Evolutionary conservation across 2,329 filamentous ascomycete species (phyloP).

Genomic region (Fusarium acutatum): DNA sequence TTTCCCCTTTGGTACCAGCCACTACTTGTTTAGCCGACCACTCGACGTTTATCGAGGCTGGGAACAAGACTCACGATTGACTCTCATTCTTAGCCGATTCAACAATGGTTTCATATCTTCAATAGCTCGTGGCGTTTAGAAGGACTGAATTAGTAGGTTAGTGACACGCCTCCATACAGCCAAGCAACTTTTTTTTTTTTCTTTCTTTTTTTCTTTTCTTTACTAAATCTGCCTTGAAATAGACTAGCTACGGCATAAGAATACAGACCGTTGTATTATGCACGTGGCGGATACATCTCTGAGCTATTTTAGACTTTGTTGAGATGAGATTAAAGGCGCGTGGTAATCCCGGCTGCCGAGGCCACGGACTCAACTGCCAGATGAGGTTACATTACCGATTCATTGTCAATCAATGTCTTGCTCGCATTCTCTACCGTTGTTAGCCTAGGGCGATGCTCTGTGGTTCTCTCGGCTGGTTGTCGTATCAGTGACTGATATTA

Average conservation of each 20-base stretch:
- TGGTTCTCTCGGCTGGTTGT: neutral
- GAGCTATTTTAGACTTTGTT: neutral
- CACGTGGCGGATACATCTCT: slow-evolving; percentile 14
- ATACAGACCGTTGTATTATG: neutral
- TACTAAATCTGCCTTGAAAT: neutral
- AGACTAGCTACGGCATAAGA: neutral
- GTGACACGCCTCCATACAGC: neutral
- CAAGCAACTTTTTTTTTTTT: neutral
- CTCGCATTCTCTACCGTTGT: neutral
- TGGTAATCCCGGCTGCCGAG: neutral
- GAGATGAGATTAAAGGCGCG: neutral
- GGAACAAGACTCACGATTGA: neutral
- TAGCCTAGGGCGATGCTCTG: neutral
- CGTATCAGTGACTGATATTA: neutral
- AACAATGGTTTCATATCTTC: neutral
- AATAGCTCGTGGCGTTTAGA: neutral
- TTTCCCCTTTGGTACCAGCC: neutral
- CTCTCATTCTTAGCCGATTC: neutral
- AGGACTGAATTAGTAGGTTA: neutral
- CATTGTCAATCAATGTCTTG: neutral
- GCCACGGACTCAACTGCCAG: neutral
- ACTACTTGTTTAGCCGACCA: neutral
- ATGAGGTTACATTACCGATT: slow-evolving; percentile 21
- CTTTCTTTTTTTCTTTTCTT: neutral
- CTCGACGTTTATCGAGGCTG: neutral